phyloP scores from a whole-genome alignment of 129 eudicot species.

The Helichrysum umbraculigerum region DNA sequence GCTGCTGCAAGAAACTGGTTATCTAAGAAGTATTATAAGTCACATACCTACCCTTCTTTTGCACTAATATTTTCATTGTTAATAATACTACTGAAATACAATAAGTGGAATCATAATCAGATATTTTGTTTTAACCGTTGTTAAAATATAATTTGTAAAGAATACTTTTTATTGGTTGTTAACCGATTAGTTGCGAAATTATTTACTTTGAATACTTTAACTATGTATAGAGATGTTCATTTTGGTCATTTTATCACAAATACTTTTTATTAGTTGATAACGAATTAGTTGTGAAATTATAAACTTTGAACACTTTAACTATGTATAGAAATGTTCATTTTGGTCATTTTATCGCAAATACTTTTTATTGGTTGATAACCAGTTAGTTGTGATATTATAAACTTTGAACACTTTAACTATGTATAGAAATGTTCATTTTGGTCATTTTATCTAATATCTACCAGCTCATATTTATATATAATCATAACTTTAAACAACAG shows the following conservation, averaged over 20 bases:
- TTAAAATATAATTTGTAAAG: too few species aligned
- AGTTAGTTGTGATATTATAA: neutral
- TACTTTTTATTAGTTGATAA: too few species aligned
- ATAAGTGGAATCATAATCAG: neutral
- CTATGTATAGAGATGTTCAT: neutral
- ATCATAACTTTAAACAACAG: neutral
- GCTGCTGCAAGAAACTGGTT: neutral
- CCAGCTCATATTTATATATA: neutral
- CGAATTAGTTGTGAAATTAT: neutral
- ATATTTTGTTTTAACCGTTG: neutral
- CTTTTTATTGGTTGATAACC: too few species aligned
- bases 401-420: neutral
- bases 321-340: neutral
- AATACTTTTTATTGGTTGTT: too few species aligned
- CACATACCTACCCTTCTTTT: neutral
- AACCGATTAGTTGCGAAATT: neutral
- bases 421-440: neutral
- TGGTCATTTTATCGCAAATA: too few species aligned
- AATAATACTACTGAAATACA: neutral
- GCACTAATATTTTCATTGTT: neutral
- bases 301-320: neutral
- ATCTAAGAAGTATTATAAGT: neutral
- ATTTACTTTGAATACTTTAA: neutral
- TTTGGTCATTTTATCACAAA: neutral
- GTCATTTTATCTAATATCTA: neutral